These are phyloP conservation scores for Epicoccum nigrum DNA, from an alignment of 2,329 filamentous ascomycete genomes.

Conservation along the genomic window DNA sequence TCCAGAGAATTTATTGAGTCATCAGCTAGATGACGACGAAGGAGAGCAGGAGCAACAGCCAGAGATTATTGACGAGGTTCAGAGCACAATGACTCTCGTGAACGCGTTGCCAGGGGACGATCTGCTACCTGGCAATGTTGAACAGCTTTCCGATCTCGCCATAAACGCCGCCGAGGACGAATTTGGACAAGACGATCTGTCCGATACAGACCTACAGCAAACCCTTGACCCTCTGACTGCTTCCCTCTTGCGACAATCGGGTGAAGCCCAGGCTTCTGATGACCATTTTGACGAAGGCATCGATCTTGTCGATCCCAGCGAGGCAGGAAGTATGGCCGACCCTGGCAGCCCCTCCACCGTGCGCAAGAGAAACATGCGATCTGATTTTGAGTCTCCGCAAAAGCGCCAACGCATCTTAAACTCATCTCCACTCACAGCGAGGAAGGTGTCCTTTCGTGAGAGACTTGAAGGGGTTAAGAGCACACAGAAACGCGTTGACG, in stretches of 20 bases:
- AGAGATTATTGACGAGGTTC: neutral
- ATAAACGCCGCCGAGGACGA: constrained; percentile 28
- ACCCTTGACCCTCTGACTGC: constrained; percentile 41
- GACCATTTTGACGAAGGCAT: constrained; percentile 28
- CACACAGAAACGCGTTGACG: constrained; percentile 8
- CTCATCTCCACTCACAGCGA: constrained; percentile 12
- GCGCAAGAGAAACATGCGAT: constrained; percentile 30
- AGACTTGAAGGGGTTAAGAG: neutral
- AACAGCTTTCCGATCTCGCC: constrained; percentile 12
- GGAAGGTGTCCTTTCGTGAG: constrained; percentile 22
- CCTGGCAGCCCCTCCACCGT: constrained; percentile 10
- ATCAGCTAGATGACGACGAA: constrained; percentile 4
- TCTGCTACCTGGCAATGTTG: neutral
- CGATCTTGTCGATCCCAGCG: constrained; percentile 23
- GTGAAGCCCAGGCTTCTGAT: constrained; percentile 8
- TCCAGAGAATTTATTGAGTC: constrained; percentile 63
- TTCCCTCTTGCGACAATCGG: constrained; percentile 26
- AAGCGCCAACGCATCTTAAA: constrained; percentile 25
- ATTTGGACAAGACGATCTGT: constrained; percentile 23
- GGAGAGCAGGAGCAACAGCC: neutral
- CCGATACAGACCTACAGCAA: constrained; percentile 29
- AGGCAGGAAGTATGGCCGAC: constrained; percentile 15
- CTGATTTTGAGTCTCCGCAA: constrained; percentile 10
- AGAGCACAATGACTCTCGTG: constrained; percentile 9
- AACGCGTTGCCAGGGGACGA: constrained; percentile 6